phyloP scores from a whole-genome alignment of 1,284 basidiomycete species.

The Trametes sp. region DNA sequence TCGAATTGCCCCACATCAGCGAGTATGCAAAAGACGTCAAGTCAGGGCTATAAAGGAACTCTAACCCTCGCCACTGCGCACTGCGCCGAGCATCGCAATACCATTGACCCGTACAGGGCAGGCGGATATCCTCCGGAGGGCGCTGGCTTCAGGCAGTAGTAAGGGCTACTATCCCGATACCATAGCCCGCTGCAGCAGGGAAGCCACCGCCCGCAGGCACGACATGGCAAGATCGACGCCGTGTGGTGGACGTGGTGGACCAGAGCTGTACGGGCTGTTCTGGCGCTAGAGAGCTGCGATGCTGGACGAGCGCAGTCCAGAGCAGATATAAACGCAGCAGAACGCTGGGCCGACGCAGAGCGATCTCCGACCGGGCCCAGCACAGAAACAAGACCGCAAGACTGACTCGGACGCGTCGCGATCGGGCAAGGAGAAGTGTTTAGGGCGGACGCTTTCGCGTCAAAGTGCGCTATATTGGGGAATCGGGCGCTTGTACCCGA shows the following conservation, averaged over 20 bases:
- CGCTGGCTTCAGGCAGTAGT: no score
- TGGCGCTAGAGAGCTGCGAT: no score
- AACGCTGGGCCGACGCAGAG: no score
- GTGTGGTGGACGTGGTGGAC: not conserved
- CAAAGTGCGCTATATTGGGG: slow-evolving; percentile 16
- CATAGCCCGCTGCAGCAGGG: not conserved
- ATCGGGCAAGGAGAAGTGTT: slow-evolving; percentile 18
- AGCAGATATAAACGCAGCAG: not conserved
- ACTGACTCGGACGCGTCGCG: slow-evolving; percentile 5
- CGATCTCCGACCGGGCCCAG: no score
- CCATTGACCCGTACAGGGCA: no score
- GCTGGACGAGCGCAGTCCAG: not conserved
- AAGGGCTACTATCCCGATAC: not conserved
- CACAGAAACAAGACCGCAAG: not conserved
- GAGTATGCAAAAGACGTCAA: no score
- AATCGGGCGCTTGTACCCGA: slow-evolving; percentile 13
- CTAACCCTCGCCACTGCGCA: no score
- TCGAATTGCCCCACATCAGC: no score
- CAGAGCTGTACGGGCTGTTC: no score
- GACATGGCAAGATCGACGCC: not conserved
- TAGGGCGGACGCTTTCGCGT: slow-evolving; percentile 39
- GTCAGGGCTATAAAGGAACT: no score
- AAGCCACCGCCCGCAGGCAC: not conserved
- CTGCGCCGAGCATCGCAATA: no score
- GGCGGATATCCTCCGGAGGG: no score